Conservation (phyloP, 1,139 yeast species). For the Hyphopichia wangnamkhiaoensis region DNA sequence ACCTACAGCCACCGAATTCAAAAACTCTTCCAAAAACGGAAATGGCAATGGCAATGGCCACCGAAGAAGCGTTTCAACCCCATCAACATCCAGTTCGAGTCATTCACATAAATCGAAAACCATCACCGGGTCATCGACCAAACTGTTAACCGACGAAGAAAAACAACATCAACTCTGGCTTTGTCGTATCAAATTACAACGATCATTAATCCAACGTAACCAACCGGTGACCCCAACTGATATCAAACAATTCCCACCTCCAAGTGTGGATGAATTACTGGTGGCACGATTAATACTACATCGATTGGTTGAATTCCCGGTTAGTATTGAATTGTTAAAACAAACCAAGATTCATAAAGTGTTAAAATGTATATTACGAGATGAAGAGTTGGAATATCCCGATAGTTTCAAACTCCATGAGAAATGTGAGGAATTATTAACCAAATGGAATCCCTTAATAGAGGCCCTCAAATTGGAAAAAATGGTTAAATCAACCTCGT, state of each 20-base stretch:
- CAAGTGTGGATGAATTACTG: conserved; percentile 56
- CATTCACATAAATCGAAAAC: conserved; percentile 11
- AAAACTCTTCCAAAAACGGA: conserved; percentile 1
- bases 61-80: conserved; percentile 12
- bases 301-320: conserved; percentile 50
- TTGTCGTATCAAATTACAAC: conserved; percentile 47
- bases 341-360: conserved; percentile 58
- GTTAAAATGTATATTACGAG: conserved; percentile 47
- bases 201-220: conserved; percentile 46
- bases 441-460: conserved; percentile 45
- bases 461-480: conserved; percentile 40
- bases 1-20: conserved; percentile 6
- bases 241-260: conserved; percentile 34
- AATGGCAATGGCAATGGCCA: conserved; percentile 8
- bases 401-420: conserved; percentile 52
- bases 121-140: conserved; percentile 3
- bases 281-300: conserved; percentile 54
- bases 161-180: conserved; percentile 50
- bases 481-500: conserved; percentile 8
- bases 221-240: conserved; percentile 41
- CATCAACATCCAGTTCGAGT: conserved; percentile 8
- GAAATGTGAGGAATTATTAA: conserved; percentile 42
- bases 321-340: conserved; percentile 54
- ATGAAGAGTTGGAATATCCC: conserved; percentile 42
- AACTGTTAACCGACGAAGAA: conserved; percentile 33